These are phyloP conservation scores for Populus tremula DNA, from an alignment of 345 rosid species.

Conservation along the genomic window DNA sequence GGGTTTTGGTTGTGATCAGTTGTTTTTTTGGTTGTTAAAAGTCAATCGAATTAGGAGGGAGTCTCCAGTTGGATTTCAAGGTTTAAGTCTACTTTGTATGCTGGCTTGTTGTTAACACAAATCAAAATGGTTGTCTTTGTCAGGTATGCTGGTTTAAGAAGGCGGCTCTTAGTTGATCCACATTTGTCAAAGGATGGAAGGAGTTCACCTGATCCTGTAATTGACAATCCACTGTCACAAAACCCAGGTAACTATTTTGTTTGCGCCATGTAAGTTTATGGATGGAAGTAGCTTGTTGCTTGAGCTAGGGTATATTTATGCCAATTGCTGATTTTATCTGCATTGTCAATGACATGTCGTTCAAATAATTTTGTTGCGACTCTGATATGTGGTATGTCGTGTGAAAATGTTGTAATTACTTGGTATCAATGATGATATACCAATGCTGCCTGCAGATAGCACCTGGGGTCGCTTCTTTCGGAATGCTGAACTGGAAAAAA, in stretches of 20 bases:
- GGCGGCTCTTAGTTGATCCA: conserved; percentile 76
- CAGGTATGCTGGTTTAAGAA: conserved; percentile 84
- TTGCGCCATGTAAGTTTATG: background rate
- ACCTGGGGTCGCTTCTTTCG: conserved; percentile 93
- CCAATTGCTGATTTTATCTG: background rate
- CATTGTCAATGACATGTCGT: background rate
- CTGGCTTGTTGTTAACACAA: background rate
- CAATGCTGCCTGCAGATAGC: conserved; percentile 55
- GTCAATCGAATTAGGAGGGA: background rate
- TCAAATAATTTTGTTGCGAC: background rate
- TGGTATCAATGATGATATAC: background rate
- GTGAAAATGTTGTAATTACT: background rate
- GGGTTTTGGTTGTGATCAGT: background rate
- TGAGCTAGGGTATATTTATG: background rate
- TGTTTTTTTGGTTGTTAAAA: background rate
- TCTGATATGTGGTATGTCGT: background rate
- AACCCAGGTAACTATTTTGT: conserved; percentile 68
- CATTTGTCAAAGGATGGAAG: conserved; percentile 59
- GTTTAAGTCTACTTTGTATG: background rate
- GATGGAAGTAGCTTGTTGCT: background rate
- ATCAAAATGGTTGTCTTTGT: background rate
- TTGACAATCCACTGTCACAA: conserved; percentile 93
- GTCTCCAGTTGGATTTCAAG: background rate
- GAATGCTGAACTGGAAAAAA: conserved; percentile 90
- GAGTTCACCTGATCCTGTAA: conserved; percentile 58